Base-by-base conservation (phyloP, 2,329 filamentous ascomycete species). In the Fusarium ambrosium region DNA sequence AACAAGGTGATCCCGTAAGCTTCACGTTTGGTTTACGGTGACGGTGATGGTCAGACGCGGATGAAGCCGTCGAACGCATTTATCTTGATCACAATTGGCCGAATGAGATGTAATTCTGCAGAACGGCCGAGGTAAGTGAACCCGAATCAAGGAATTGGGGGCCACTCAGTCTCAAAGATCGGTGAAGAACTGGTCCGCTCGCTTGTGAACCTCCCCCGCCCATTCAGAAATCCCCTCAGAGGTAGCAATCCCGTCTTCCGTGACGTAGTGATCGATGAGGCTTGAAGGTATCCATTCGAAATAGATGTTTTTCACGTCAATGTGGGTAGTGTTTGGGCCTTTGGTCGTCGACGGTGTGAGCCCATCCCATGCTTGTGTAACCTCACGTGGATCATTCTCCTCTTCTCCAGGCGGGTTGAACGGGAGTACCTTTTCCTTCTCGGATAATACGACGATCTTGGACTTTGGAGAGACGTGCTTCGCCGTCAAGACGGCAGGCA, bases 281-380 rank as follows among this genome's bases (percentile, higher is more conserved):
- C 77, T 67, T 0, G 85, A 78, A 2, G 88, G 85, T 48, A 91
- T 84, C 90, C 89, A 92, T 81, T 92, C 90, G 59, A 92, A 91
- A 69, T 89, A 90, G n/a, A 88, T 77, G 74, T 89, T 89, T 45
- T 80, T 84, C 60, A 89, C 81, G 18, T 74, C 69, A 14, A 87
- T 72, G n/a, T 72, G 70, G 4, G 39, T 39, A 2, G 37, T 37
- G 29, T 29, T 37, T 20, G 55, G 51, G 7, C 60, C 16, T 14
- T 51, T 24, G 45, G 45, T 51, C 18, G 51, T 24, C 6, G 64
- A 60, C 39, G 53, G 55, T 5, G 73, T 66, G 22, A 72, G 34
- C 27, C 63, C 73, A 22, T 68, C 76, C 91, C 91, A 92, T 1
- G 81, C 82, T 20, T 76, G 77, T 3, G 73, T 81, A 11, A 94